phyloP scores from a whole-genome alignment of 1,284 basidiomycete species.

The Puccinia triticina region DNA sequence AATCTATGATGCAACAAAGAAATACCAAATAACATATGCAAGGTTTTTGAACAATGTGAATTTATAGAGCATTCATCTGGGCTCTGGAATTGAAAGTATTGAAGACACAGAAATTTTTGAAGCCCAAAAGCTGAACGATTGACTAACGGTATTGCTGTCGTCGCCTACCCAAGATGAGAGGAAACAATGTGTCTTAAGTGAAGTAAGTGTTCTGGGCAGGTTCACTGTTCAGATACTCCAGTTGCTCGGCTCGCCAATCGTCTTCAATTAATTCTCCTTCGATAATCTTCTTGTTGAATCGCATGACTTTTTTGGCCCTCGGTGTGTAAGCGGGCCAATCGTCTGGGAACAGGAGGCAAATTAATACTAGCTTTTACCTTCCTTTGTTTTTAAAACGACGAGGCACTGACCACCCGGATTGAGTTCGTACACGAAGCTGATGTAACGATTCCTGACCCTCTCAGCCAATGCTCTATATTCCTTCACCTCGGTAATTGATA shows the following conservation, averaged over 20 bases:
- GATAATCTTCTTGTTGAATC: conserved; percentile 41
- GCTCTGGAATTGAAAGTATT: not conserved
- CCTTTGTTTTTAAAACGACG: not conserved
- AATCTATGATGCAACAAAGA: not conserved
- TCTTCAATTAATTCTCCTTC: conserved; percentile 36
- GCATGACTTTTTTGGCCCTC: conserved; percentile 13
- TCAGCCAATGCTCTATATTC: conserved; percentile 21
- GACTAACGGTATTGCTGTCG: too few species aligned
- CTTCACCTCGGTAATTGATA: conserved; percentile 3
- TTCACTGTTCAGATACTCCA: conserved; percentile 27
- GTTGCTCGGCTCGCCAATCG: conserved; percentile 43
- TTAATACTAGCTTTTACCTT: not conserved
- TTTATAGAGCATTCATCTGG: not conserved
- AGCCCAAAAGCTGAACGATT: not conserved
- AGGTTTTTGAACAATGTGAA: not conserved
- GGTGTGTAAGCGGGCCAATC: conserved; percentile 45
- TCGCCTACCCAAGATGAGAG: too few species aligned
- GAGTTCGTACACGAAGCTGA: conserved; percentile 47
- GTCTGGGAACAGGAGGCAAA: not conserved
- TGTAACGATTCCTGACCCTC: conserved; percentile 36
- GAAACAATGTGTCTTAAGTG: conserved; percentile 12
- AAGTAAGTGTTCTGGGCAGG: conserved; percentile 31
- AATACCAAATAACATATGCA: conserved; percentile 7
- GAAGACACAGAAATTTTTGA: not conserved
- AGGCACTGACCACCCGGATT: conserved; percentile 39